phyloP scores from a whole-genome alignment of 805 yeast genomes.

The Pichia rugopelliculosa region DNA sequence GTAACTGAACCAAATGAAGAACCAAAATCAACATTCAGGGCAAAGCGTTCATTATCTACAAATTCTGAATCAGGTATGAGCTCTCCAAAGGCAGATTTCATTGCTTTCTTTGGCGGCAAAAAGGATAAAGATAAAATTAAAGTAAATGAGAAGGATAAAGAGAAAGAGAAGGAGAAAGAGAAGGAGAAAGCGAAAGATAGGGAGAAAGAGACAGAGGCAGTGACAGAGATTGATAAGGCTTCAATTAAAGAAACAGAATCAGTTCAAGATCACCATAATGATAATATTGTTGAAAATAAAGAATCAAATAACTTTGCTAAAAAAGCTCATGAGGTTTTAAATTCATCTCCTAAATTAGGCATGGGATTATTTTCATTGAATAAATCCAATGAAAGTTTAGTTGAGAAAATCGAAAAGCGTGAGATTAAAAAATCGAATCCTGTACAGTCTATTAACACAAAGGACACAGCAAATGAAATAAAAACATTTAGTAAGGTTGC shows the following conservation, averaged over 20 bases:
- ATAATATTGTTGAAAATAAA: neutral
- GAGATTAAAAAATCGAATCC: neutral
- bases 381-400: conserved; percentile 7
- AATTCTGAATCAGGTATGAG: conserved; percentile 4
- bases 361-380: conserved; percentile 6
- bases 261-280: neutral
- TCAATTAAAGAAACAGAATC: neutral
- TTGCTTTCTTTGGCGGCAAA: conserved; percentile 11
- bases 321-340: neutral
- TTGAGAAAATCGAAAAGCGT: neutral
- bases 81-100: conserved; percentile 12
- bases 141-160: conserved; percentile 1
- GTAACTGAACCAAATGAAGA: neutral
- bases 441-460: neutral
- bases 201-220: neutral
- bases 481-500: neutral
- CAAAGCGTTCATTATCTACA: conserved; percentile 6
- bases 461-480: neutral
- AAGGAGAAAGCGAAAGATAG: neutral
- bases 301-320: neutral
- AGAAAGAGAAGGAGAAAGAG: conserved; percentile 3
- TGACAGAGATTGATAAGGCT: neutral
- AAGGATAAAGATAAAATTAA: conserved; percentile 5
- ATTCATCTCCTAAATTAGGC: conserved; percentile 8
- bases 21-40: conserved; percentile 2